Base-by-base conservation (phyloP, 345 rosid genomes). In the Fremontodendron californicum region DNA sequence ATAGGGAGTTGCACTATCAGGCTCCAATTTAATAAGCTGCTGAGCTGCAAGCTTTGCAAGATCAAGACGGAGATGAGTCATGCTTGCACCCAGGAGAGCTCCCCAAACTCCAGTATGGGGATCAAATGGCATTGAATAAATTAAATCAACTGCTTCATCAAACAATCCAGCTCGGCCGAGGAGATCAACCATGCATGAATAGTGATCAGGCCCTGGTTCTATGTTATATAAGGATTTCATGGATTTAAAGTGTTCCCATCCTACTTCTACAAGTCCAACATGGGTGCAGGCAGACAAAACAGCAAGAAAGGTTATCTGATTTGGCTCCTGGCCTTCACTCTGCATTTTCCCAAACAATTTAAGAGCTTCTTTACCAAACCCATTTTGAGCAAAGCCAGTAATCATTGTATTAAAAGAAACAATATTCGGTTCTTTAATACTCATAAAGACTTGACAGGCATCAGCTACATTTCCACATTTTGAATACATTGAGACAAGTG, bases 81-180 rank as follows among this genome's bases (percentile, higher is more conserved):
- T 87, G 85, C 98, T 87, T 19, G 93, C 88, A 75, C 88, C 85
- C 12, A 93, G 91, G 52, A 92, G 87, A 75, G 94, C 92, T 73
- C 97, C 98, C 97, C 97, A 93, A 80, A 93, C 90, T 3, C 98
- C 97, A 71, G 89, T 67, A 76, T 89, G 92, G 19, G 88, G 86
- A 82, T 84, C 82, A 76, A 77, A 84, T 68, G 91, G 85, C 91
- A 87, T 85, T 2, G 93, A 84, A 27, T 69, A 71, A 58, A 93
- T 85, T 67, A 93, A 79, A 62, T 58, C 62, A 74, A 85, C 74
- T 27, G 92, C 94, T 79, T 93, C 92, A 78, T 88, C 86, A 15
- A 93, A 83, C 58, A 85, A 75, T 67, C 95, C 97, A 77, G 88
- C 88, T 85, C 94, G 88, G 31, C 94, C 91, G 67, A 93, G 87